Percentiles rank a stretch among this genome's conserved stretches.
Evolutionary conservation across 75 land plant genomes (phyloP).

Genomic region (Picea sitchensis): DNA sequence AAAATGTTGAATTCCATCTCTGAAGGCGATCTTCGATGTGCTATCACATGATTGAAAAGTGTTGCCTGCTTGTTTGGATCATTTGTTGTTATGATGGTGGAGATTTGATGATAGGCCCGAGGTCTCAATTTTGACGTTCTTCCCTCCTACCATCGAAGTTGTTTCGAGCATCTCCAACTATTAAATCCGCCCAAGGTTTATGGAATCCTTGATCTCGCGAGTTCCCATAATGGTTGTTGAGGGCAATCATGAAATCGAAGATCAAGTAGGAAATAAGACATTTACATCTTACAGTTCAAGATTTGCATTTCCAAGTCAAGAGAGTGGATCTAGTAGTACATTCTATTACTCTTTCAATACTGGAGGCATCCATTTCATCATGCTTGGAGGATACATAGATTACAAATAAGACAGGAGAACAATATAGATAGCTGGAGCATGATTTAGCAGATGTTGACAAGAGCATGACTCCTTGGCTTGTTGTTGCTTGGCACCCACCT

Average conservation of each 20-base stretch:
- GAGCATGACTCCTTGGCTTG: no score
- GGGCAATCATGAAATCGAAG: conserved; percentile 84
- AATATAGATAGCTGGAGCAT: conserved; percentile 68
- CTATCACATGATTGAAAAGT: no score
- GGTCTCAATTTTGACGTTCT: no score
- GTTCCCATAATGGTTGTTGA: conserved; percentile 82
- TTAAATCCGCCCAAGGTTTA: conserved; percentile 35
- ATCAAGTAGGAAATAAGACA: conserved; percentile 50
- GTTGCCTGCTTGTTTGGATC: no score
- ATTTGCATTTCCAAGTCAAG: conserved; percentile 69
- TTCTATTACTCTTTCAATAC: conserved; percentile 91
- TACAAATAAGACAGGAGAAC: conserved; percentile 74
- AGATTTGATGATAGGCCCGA: no score
- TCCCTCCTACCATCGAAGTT: no score
- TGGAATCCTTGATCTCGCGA: conserved; percentile 64
- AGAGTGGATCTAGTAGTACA: conserved; percentile 56
- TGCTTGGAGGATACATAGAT: conserved; percentile 71
- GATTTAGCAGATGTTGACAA: conserved; percentile 67
- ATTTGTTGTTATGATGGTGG: no score
- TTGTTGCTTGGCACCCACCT: no score
- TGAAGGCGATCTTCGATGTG: no score
- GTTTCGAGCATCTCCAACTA: no score
- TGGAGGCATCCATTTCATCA: conserved; percentile 86
- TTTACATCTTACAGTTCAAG: conserved; percentile 69
- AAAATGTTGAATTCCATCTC: no score